Conservation (phyloP, 768 basidiomycete genomes). For the Pulveroboletus frians region DNA sequence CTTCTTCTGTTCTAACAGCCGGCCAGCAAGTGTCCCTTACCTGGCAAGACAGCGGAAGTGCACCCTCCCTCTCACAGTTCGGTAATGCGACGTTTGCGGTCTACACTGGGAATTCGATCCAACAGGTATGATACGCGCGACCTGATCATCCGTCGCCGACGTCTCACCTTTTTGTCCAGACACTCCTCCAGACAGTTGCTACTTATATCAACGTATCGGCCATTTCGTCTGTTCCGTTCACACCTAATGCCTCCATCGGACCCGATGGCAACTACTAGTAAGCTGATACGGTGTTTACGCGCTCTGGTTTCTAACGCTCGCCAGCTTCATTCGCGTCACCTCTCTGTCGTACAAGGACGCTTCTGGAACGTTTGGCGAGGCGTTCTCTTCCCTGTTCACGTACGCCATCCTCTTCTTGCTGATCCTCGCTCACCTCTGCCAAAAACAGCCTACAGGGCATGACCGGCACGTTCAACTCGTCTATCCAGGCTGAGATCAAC, state of each 20-base stretch:
- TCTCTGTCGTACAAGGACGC: slow-evolving; percentile 53
- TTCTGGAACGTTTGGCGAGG: slow-evolving; percentile 52
- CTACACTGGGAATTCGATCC: slow-evolving; percentile 54
- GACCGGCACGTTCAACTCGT: slow-evolving; percentile 62
- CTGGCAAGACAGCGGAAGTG: slow-evolving; percentile 54
- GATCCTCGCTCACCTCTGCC: neutral
- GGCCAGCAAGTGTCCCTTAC: slow-evolving; percentile 45
- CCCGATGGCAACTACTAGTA: slow-evolving; percentile 55
- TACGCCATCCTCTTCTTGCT: slow-evolving; percentile 31
- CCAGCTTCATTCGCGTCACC: slow-evolving; percentile 75
- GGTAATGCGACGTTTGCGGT: slow-evolving; percentile 51
- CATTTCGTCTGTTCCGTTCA: slow-evolving; percentile 44
- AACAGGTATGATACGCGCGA: slow-evolving; percentile 44
- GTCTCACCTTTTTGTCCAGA: slow-evolving; percentile 33
- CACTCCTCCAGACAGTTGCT: slow-evolving; percentile 49
- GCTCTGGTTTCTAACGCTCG: neutral
- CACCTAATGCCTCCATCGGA: slow-evolving; percentile 47
- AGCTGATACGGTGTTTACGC: slow-evolving; percentile 9
- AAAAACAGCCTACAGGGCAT: slow-evolving; percentile 55
- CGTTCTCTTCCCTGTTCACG: slow-evolving; percentile 80
- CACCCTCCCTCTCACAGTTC: slow-evolving; percentile 48
- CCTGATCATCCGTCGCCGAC: neutral
- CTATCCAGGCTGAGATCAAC: slow-evolving; percentile 52
- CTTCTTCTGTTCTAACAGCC: slow-evolving; percentile 40
- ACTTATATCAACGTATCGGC: slow-evolving; percentile 48